Evolutionary conservation across 352 stramenopile genomes (phyloP).

Genomic region (Peronospora farinosa): DNA sequence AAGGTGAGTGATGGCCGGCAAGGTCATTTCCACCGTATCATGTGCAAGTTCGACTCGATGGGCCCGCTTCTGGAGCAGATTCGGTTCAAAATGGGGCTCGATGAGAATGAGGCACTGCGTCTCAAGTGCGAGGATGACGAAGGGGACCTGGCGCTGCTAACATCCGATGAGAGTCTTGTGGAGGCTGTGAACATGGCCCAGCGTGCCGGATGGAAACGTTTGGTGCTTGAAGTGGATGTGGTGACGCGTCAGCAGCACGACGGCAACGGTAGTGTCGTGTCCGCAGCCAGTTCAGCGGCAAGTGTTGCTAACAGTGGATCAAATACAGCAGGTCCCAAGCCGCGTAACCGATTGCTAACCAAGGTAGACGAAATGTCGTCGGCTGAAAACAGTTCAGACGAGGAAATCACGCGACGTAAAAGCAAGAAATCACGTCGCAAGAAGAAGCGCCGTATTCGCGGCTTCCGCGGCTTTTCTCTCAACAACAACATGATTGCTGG

Average conservation of each 20-base stretch:
- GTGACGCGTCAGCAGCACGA: conserved; percentile 39
- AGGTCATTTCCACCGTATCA: conserved; percentile 82
- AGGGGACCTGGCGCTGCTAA: conserved; percentile 77
- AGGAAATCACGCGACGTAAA: conserved; percentile 41
- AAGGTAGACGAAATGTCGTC: conserved; percentile 78
- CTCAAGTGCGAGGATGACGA: conserved; percentile 88
- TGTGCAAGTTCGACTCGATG: conserved; percentile 73
- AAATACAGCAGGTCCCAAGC: conserved; percentile 21
- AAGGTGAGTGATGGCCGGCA: conserved; percentile 80
- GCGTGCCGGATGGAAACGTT: conserved; percentile 75
- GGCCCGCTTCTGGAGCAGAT: conserved; percentile 69
- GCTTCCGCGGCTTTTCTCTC: conserved; percentile 1
- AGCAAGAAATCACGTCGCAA: conserved; percentile 44
- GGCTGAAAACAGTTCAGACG: conserved; percentile 38
- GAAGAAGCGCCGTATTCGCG: conserved; percentile 19
- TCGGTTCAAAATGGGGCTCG: conserved; percentile 71
- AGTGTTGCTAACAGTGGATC: conserved; percentile 12
- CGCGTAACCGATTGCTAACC: conserved; percentile 54
- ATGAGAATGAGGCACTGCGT: conserved; percentile 49
- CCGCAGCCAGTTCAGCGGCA: conserved; percentile 26
- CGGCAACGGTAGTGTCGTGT: conserved; percentile 34
- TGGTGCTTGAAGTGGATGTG: conserved; percentile 78
- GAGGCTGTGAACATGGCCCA: conserved; percentile 85
- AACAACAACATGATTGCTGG: conserved; percentile 32
- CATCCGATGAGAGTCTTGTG: conserved; percentile 77